These are phyloP conservation scores for Trametes pubescens DNA, from an alignment of 1,284 basidiomycete genomes.

Conservation along the genomic window DNA sequence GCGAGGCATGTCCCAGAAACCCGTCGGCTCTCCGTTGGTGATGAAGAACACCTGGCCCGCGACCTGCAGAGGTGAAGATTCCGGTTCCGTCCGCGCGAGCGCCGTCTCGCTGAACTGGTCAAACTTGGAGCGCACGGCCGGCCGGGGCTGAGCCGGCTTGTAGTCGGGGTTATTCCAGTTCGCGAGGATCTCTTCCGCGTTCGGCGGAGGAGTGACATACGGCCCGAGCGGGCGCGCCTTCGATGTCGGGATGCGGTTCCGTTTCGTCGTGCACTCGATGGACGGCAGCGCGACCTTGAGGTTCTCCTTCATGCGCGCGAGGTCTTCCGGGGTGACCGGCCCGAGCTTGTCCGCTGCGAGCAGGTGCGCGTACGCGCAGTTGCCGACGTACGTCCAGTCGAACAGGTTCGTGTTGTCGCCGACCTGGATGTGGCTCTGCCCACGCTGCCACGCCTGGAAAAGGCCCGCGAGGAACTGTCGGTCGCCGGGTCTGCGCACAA, in stretches of 20 bases:
- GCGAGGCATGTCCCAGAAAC: conserved; percentile 96
- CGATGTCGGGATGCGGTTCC: conserved; percentile 77
- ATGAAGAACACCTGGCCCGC: conserved; percentile 98
- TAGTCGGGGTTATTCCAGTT: conserved; percentile 66
- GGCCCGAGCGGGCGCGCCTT: conserved; percentile 84
- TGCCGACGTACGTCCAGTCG: conserved; percentile 98
- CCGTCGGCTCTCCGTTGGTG: conserved; percentile 95
- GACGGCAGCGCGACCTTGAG: conserved; percentile 65
- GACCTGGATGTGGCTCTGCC: conserved; percentile 93
- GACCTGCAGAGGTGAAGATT: conserved; percentile 66
- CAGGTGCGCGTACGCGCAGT: conserved; percentile 94
- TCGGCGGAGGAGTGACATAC: conserved; percentile 65
- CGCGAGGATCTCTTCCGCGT: conserved; percentile 65
- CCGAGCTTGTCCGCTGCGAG: conserved; percentile 90
- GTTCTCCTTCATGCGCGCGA: conserved; percentile 46
- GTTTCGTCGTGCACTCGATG: conserved; percentile 69
- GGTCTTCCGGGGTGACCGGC: conserved; percentile 52
- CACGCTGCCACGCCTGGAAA: conserved; percentile 81
- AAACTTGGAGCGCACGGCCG: conserved; percentile 79
- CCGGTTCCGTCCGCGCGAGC: conserved; percentile 56
- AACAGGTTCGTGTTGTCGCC: conserved; percentile 95
- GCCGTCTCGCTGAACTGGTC: conserved; percentile 70
- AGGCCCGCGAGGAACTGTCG: conserved; percentile 87
- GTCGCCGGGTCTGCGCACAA: conserved; percentile 80
- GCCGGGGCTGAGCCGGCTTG: conserved; percentile 53